Base-by-base conservation (phyloP, 192 early-diverging fungal genomes). In the Dissophora ornata region DNA sequence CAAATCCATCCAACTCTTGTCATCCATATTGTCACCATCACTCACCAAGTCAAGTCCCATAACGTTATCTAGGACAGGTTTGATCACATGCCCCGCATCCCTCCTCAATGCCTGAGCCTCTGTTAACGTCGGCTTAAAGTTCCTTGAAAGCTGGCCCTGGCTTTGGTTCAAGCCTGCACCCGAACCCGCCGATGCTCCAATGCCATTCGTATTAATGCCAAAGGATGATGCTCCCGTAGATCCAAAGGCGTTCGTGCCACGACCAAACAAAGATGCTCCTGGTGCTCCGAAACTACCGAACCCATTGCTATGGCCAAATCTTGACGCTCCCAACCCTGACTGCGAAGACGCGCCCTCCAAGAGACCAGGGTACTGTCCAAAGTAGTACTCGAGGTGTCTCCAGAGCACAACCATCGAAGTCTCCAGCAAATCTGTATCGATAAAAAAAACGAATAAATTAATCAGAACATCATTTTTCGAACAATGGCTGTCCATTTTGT, bases 321-420 rank as follows among this genome's bases (percentile, higher is more conserved):
- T 56, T 16, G 79, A 80, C 13, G 38, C 28, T 11, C 64, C 62
- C 44, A 57, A 10, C 28, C 69, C 69, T 21, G 67, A 3, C 51
- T 71, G 57, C 16, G 63, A 7, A 18, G 46, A 26, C 15, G 38
- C 38, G n/a, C 45, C 36, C 36, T 80, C 73, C 45, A 77, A 22
- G 28, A 57, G 46, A 11, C 73, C 73, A 19, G 58, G 56, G 51
- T 80, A 80, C 24, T 71, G 79, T 16, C 58, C 57, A 28, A 86
- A 42, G 62, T 86, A 91, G 58, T 84, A 88, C 36, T 88, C 82
- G 56, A 93, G 69, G 63, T 93, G 92, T 4, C 90, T 83, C 92
- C 92, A 93, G 55, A 92, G 61, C 68, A 93, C 75, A 34, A 91
- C 83, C 33, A 92, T 68, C 0, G 87, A 80, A 55, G 85, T 82